Percentiles rank a stretch among this genome's conserved stretches.
Evolutionary conservation across 352 stramenopile genomes (phyloP).

Genomic region (Phytophthora ohioensis): DNA sequence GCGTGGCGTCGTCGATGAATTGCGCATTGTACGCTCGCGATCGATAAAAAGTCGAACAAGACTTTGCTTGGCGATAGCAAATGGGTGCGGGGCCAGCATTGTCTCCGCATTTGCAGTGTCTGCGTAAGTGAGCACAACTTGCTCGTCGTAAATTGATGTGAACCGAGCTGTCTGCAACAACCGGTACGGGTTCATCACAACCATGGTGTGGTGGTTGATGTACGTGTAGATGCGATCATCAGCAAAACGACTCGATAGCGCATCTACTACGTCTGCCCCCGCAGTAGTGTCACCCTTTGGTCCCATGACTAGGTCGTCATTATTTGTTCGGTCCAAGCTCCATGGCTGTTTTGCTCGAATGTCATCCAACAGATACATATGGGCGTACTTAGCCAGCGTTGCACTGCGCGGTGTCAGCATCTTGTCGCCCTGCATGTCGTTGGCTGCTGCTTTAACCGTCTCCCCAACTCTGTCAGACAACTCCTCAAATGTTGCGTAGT

Average conservation of each 20-base stretch:
- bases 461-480: conserved; percentile 34
- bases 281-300: neutral
- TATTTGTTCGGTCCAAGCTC: conserved; percentile 52
- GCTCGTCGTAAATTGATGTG: conserved; percentile 87
- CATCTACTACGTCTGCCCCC: conserved; percentile 26
- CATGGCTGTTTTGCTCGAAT: conserved; percentile 63
- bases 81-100: conserved; percentile 69
- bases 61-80: conserved; percentile 76
- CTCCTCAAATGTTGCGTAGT: conserved; percentile 78
- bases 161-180: conserved; percentile 78
- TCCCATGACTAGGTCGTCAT: conserved; percentile 52
- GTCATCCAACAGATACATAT: conserved; percentile 77
- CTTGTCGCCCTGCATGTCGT: neutral
- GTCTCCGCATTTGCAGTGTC: conserved; percentile 51
- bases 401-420: conserved; percentile 68
- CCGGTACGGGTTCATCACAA: conserved; percentile 78
- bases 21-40: conserved; percentile 2
- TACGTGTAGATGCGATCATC: conserved; percentile 70
- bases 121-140: conserved; percentile 73
- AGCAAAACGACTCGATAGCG: conserved; percentile 50
- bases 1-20: neutral
- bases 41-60: conserved; percentile 57
- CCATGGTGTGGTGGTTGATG: conserved; percentile 65
- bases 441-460: conserved; percentile 6
- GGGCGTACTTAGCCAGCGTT: conserved; percentile 82